Evolutionary conservation across 108 stramenopile genomes (phyloP), one percentile per base, ranked within the genome.

Genomic region (Mayamaea pseudoterrestris): DNA sequence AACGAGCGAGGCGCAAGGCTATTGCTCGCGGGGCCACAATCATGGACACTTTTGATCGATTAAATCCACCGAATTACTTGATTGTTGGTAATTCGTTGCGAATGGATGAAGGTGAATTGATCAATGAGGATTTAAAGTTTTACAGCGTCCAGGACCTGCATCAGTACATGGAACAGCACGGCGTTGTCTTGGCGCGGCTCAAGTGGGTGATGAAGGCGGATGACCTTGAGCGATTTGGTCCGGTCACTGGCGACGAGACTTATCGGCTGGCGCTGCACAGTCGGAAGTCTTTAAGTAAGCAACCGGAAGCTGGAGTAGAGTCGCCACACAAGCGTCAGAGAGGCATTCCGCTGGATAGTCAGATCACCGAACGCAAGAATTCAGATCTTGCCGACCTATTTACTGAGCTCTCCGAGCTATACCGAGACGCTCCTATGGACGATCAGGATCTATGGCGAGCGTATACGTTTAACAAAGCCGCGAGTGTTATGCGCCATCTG

Each of bases 401-500:
- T 14, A 13, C 24, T 5, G 26, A 11, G n/a, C 23, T 54, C 12
- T 24, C 53, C 6, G 42, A 54, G 22, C 53, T 41, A 5, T 30
- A 54, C 25, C 53, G 42, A 27, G 14, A 40, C 16, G 26, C 41
- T 2, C 53, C 53, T 1, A 5, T 54, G 2, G 26, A 54, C 26
- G 26, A 28, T 2, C 25, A 11, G 3, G 53, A 54, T 27, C 13
- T 18, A 13, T 54, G 53, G 53, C 25, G 29, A 18, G 30, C 53
- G 2, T 54, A 54, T 42, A 30, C 22, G 11, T 54, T 54, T 25
- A 18, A 54, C 16, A 17, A 30, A 2, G 42, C 37, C 16, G 53
- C 53, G 22, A 41, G 53, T 24, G n/a, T 72, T 14, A n/a, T 78
- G 2, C 26, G 35, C n/a, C 28, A 63, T 31, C 43, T 78, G 8